Evolutionary conservation across 164 flowering plant species (phyloP).

Genomic region (Sextonia rubra): DNA sequence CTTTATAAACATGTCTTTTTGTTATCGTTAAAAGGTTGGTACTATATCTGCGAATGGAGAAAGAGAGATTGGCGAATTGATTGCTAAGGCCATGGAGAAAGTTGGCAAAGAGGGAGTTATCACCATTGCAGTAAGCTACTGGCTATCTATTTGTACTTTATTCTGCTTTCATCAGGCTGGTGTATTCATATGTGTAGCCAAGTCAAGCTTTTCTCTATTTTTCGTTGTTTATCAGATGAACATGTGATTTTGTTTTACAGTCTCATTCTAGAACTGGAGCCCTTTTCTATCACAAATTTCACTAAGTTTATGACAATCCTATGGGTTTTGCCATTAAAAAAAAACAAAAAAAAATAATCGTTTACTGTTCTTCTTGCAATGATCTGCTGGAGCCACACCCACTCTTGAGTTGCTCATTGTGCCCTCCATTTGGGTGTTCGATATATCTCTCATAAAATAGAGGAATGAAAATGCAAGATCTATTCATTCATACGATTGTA

Average conservation of each 20-base stretch:
- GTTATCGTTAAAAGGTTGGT: conserved; percentile 54
- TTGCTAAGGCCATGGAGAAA: conserved; percentile 97
- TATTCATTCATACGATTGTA: too few species aligned
- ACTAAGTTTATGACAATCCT: too few species aligned
- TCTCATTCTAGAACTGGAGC: too few species aligned
- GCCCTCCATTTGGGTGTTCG: too few species aligned
- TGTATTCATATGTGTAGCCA: not conserved
- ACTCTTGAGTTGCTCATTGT: too few species aligned
- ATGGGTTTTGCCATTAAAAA: too few species aligned
- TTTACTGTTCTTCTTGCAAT: not conserved
- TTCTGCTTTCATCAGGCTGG: not conserved
- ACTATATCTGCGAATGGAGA: conserved; percentile 98
- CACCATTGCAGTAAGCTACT: conserved; percentile 69
- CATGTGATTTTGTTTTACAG: too few species aligned
- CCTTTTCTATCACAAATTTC: too few species aligned
- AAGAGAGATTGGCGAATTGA: conserved; percentile 93
- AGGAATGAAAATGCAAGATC: too few species aligned
- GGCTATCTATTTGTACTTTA: not conserved
- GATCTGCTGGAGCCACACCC: not conserved
- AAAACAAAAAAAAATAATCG: not conserved
- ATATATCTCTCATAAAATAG: too few species aligned
- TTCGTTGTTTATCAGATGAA: not conserved
- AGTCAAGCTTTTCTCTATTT: not conserved
- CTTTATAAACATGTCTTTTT: not conserved
- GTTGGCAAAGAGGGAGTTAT: conserved; percentile 99